Conservation (phyloP, 2,329 filamentous ascomycete species). For the Xylariaceae sp. region DNA sequence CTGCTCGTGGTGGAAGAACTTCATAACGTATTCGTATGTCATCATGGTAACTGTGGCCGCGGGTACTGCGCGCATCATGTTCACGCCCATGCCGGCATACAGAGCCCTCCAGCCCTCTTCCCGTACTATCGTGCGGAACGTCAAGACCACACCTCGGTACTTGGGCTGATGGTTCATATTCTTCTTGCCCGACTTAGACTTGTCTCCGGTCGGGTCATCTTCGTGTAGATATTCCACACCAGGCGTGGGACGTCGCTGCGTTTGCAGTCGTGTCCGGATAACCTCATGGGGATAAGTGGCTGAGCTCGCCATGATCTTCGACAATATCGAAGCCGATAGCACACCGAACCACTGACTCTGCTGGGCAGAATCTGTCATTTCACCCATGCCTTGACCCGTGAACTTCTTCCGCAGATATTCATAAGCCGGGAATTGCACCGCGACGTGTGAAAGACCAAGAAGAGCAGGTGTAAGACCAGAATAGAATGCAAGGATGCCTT, state of each 20-base stretch:
- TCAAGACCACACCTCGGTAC: slow-evolving; percentile 76
- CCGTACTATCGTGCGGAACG: slow-evolving; percentile 74
- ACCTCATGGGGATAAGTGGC: slow-evolving; percentile 98
- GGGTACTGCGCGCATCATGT: slow-evolving; percentile 92
- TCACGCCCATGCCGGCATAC: slow-evolving; percentile 94
- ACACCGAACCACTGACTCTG: slow-evolving; percentile 77
- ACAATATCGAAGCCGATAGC: slow-evolving; percentile 80
- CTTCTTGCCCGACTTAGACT: slow-evolving; percentile 34
- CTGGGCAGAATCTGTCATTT: slow-evolving; percentile 50
- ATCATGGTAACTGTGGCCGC: slow-evolving; percentile 96
- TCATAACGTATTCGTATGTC: slow-evolving; percentile 80
- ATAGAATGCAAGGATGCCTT: slow-evolving; percentile 88
- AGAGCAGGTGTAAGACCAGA: slow-evolving; percentile 89
- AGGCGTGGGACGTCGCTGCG: slow-evolving; percentile 69
- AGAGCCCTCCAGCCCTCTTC: slow-evolving; percentile 97
- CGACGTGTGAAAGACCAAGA: slow-evolving; percentile 87
- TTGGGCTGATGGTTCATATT: slow-evolving; percentile 31
- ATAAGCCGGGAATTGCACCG: slow-evolving; percentile 94
- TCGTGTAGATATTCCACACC: slow-evolving; percentile 49
- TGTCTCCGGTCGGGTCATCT: slow-evolving; percentile 31
- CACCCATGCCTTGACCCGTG: slow-evolving; percentile 83
- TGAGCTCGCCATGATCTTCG: slow-evolving; percentile 89
- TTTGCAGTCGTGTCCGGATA: slow-evolving; percentile 86
- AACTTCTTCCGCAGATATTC: slow-evolving; percentile 89
- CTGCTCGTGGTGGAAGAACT: slow-evolving; percentile 43